A percentile compares a stretch with the other conserved stretches of the same genome.
These are phyloP conservation scores for Musa itinerans DNA, from an alignment of 176 grass and related monocot species.

Conservation along the genomic window DNA sequence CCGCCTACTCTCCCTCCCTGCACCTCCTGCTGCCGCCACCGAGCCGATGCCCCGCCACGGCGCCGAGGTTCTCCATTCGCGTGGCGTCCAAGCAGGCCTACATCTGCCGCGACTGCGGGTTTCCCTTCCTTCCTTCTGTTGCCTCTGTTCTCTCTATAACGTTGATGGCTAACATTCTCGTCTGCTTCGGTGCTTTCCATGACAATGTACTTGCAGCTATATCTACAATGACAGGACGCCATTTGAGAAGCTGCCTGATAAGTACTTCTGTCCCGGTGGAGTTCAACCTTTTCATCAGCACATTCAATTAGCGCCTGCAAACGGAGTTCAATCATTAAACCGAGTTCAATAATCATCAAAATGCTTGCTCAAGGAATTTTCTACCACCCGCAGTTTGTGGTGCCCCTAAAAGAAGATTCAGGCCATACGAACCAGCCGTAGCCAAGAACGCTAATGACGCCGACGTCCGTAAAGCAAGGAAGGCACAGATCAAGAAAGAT, in stretches of 20 bases:
- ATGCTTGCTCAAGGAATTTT: no score
- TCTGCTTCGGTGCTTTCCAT: not conserved
- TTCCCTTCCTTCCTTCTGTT: not conserved
- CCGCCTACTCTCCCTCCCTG: conserved; percentile 31
- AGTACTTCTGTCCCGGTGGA: conserved; percentile 90
- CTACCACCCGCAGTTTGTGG: conserved; percentile 50
- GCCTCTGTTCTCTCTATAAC: not conserved
- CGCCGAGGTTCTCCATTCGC: conserved; percentile 54
- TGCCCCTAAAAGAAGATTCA: conserved; percentile 87
- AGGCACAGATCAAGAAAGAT: conserved; percentile 75
- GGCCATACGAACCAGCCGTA: conserved; percentile 46
- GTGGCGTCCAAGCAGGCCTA: conserved; percentile 67
- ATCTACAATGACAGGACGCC: conserved; percentile 86
- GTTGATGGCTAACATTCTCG: no score
- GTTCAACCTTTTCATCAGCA: not conserved
- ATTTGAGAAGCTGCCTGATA: conserved; percentile 75
- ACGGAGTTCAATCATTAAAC: not conserved
- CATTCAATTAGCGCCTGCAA: not conserved
- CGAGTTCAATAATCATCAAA: no score
- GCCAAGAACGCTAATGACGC: conserved; percentile 50
- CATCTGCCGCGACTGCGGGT: conserved; percentile 98
- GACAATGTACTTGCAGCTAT: conserved; percentile 35
- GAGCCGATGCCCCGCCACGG: conserved; percentile 9
- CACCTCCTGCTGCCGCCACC: conserved; percentile 24
- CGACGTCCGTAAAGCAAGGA: conserved; percentile 60